Evolutionary conservation across 345 rosid genomes (phyloP).

Genomic region (Acer campestre): DNA sequence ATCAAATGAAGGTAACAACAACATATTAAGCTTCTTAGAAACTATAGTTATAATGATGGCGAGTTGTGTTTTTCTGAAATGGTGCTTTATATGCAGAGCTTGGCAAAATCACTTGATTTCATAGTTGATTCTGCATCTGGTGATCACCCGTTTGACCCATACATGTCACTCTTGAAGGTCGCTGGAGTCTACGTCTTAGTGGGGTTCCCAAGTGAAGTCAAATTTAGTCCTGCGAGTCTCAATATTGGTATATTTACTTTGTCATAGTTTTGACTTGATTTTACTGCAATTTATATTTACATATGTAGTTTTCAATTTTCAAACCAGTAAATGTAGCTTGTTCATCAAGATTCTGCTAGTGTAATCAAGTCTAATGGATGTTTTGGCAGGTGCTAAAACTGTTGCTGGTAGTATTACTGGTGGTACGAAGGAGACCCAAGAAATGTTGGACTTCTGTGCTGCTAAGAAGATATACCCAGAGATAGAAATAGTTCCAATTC

Average conservation of each 20-base stretch:
- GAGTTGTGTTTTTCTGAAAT: constrained; percentile 3
- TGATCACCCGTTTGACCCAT: constrained; percentile 80
- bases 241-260: constrained; percentile 39
- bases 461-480: constrained; percentile 69
- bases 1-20: constrained; percentile 73
- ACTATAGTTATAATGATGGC: not conserved
- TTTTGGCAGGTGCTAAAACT: constrained; percentile 62
- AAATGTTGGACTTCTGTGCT: constrained; percentile 83
- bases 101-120: constrained; percentile 71
- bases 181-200: constrained; percentile 68
- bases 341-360: not conserved
- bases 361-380: not conserved
- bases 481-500: constrained; percentile 69
- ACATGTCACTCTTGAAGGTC: constrained; percentile 73
- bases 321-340: not conserved
- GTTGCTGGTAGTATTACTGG: constrained; percentile 71
- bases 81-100: constrained; percentile 42
- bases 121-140: constrained; percentile 88
- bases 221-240: constrained; percentile 76
- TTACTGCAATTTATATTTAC: not conserved
- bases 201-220: constrained; percentile 83
- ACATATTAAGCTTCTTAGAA: not conserved
- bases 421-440: constrained; percentile 70
- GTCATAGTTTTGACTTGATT: not conserved
- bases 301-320: not conserved